Evolutionary conservation across 805 yeast genomes (phyloP).

Genomic region (Sungouiozyma ichnusensis): DNA sequence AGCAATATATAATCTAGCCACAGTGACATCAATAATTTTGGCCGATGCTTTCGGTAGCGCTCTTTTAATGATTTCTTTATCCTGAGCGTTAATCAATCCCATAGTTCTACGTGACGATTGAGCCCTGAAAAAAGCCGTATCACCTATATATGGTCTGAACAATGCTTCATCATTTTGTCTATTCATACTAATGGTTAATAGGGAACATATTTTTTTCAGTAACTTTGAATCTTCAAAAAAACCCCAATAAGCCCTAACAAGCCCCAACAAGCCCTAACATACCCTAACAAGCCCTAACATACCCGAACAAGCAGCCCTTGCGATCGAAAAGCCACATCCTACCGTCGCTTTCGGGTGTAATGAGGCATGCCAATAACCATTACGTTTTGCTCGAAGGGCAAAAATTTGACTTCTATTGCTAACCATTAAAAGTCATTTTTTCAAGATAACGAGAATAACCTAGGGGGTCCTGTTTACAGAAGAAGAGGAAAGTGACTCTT

Average conservation of each 20-base stretch:
- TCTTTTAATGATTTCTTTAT: constrained; percentile 83
- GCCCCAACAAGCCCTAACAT: neutral
- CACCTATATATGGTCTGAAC: neutral
- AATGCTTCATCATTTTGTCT: neutral
- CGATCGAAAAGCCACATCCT: no score
- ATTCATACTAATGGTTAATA: no score
- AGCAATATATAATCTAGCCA: constrained; percentile 83
- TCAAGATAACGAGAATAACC: no score
- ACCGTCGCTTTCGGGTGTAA: no score
- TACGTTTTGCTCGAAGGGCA: no score
- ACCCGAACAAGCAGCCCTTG: no score
- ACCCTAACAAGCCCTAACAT: neutral
- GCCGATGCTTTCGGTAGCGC: constrained; percentile 81
- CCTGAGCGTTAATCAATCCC: constrained; percentile 41
- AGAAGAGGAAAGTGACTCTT: no score
- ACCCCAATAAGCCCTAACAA: neutral
- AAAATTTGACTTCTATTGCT: no score
- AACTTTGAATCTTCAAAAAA: no score
- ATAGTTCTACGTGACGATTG: constrained; percentile 9
- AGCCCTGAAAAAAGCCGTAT: neutral
- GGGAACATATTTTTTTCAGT: neutral
- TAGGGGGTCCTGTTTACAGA: no score
- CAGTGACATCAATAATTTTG: constrained; percentile 81
- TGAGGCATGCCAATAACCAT: no score
- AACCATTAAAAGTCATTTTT: no score